Base-by-base conservation (phyloP, 225 moss, liverwort and hornwort genomes). In the Physcomitrium patens region DNA sequence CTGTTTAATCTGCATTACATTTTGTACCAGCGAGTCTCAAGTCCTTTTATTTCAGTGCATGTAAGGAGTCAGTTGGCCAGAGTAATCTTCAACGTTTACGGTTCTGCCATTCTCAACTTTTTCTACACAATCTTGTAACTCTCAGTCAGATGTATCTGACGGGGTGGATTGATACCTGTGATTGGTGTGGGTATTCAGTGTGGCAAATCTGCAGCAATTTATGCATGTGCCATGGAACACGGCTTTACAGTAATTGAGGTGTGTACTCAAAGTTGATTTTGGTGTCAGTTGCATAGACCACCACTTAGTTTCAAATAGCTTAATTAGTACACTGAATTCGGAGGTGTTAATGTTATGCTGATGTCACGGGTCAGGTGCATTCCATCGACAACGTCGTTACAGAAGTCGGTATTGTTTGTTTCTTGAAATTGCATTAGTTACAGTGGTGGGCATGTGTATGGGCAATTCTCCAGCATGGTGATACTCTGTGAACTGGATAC, bases 181-280 rank as follows among this genome's bases (percentile, higher is more conserved):
- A 55, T 52, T 18, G 50, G 9, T 73, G 60, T 82, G 80, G 76
- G 31, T 46, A 24, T 84, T 80, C 81, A 96, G 95, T 93, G 91
- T 74, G 94, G 96, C 60, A 96, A 96, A 68, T 89, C 94, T 79
- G 92, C 94, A 73, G 92, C 96, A 64, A 79, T 96, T 63, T 96
- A 94, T 86, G 94, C 94, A 67, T 94, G 92, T 81, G 92, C 94
- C 24, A 84, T 61, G 65, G 94, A 96, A 69, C 88, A 89, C 12
- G 89, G 88, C 20, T 94, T 94, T 73, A 84, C 86, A 10, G 83
- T 96, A 42, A 89, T 92, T 54, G 94, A 96, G 94, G 92, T 94
- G 58, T 74, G 78, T 68, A 47, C 61, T 63, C 41, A 45, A 50
- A 76, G 47, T 55, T 22, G 18, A 27, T 2, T 17, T 54, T 67